Base-by-base conservation (phyloP, 371 early-diverging fungal genomes). In the Dichotomocladium elegans region DNA sequence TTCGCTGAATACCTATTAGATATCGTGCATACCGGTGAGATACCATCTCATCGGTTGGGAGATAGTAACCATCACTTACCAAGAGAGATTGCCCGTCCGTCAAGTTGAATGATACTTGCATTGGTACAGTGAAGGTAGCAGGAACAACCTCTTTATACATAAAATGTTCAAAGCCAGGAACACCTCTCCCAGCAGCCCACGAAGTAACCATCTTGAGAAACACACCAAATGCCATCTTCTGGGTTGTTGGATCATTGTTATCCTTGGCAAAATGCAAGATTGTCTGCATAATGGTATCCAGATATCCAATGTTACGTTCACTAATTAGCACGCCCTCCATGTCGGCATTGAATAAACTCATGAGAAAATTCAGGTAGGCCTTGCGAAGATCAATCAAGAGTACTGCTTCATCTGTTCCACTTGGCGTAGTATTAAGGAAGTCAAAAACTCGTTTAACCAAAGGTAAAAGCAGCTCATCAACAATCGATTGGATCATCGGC, bases 331-430 rank as follows among this genome's bases (percentile, higher is more conserved):
- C 81, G 21, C 72, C 77, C 63, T 91, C 89, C 50, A 95, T 66
- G 28, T 86, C 88, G 8, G 87, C 78, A 51, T 89, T 88, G 70
- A 96, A 93, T 29, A 95, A 61, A n/a, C 83, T 81, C 19, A 82
- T 74, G 43, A 97, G 55, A 67, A 95, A 90, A 6, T 79, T 81
- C 28, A 97, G 70, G 57, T 95, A 96, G 0, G 90, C 79, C 65
- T 87, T 87, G 29, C 89, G 86, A 29, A 97, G 79, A 22, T 90
- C 89, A 9, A 80, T 67, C 47, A 89, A 69, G 33, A 89, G 70
- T 37, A 93, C 55, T 0, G 84, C 82, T 63, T 95, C 96, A 62
- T 97, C 98, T 1, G 93, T 94, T 10, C 98, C 98, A 48, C 82
- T 75, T 1, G 93, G 85, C 1, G 85, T 73, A 55, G 89, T 87